Conservation (phyloP, 257 asterid genomes). For the Jacaranda mimosifolia region DNA sequence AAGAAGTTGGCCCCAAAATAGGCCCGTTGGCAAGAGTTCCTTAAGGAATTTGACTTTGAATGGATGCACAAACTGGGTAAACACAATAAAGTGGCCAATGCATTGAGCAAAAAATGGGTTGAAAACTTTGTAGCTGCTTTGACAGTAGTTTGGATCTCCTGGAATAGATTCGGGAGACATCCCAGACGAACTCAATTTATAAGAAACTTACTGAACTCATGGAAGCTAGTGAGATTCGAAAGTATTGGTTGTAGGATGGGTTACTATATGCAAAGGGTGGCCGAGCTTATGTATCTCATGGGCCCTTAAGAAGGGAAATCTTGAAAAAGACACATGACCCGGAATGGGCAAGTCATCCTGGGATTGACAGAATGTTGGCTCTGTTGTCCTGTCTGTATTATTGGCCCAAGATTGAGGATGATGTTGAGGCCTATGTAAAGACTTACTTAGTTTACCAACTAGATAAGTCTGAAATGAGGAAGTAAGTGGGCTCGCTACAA, state of each 20-base stretch:
- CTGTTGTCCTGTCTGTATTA: too few relatives aligned
- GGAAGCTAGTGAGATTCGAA: background rate
- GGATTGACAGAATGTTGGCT: background rate
- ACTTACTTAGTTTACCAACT: too few relatives aligned
- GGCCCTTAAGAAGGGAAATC: background rate
- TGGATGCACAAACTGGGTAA: background rate
- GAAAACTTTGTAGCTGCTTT: background rate
- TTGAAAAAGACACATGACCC: background rate
- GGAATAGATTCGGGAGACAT: background rate
- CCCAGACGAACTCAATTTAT: background rate
- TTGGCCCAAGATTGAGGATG: background rate
- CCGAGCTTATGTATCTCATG: too few relatives aligned
- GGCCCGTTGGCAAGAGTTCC: background rate
- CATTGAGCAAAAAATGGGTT: background rate
- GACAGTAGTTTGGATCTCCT: background rate
- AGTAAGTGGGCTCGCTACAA: too few relatives aligned
- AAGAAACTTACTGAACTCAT: background rate
- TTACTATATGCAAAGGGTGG: background rate
- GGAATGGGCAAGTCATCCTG: background rate
- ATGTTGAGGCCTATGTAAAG: background rate
- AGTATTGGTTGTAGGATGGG: background rate
- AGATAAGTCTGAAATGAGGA: background rate
- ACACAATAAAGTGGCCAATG: background rate
- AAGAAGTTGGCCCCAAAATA: background rate
- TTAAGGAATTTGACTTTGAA: background rate